These are phyloP conservation scores for Scopulariopsis brevicaulis DNA, from an alignment of 2,329 filamentous ascomycete species.

Conservation along the genomic window DNA sequence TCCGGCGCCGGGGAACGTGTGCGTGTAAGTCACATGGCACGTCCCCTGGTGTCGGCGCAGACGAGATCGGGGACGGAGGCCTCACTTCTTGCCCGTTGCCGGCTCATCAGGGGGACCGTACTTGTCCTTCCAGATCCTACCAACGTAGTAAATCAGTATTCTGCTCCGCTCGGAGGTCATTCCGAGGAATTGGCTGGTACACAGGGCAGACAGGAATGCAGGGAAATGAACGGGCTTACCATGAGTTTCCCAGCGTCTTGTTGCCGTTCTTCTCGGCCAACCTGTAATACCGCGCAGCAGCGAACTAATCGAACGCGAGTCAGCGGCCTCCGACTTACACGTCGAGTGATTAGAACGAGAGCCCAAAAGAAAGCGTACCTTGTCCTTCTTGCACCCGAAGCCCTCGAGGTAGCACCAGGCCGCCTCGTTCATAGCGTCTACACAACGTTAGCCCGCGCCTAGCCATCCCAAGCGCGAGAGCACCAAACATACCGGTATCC, in stretches of 20 bases:
- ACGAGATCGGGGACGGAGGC: conserved; percentile 7
- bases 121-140: conserved; percentile 97
- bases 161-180: neutral
- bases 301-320: conserved; percentile 40
- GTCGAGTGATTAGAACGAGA: neutral
- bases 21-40: neutral
- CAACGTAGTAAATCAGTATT: neutral
- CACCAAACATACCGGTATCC: conserved; percentile 53
- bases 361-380: conserved; percentile 52
- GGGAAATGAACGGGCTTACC: conserved; percentile 49
- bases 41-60: neutral
- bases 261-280: conserved; percentile 79
- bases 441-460: conserved; percentile 4
- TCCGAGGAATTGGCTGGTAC: neutral
- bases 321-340: neutral
- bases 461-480: neutral
- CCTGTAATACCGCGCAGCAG: conserved; percentile 81
- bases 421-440: conserved; percentile 93
- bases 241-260: conserved; percentile 88
- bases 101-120: conserved; percentile 46
- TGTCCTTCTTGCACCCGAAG: conserved; percentile 97
- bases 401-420: conserved; percentile 94
- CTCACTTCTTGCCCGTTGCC: conserved; percentile 23
- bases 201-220: conserved; percentile 6
- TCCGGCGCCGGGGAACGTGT: neutral